Conservation (phyloP, 441 rosid species). For the Erodium trifolium region DNA sequence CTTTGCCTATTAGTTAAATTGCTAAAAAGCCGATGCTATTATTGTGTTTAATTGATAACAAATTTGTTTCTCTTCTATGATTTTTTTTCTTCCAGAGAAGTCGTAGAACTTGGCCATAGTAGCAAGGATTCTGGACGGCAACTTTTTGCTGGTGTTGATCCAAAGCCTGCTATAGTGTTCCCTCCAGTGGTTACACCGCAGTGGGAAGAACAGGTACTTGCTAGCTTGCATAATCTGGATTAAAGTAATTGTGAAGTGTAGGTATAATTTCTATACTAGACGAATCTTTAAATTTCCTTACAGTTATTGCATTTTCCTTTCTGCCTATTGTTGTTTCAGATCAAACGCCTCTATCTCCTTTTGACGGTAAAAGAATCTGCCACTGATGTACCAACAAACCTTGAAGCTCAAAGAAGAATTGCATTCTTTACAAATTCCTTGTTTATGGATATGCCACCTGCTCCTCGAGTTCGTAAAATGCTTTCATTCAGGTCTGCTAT, state of each 20-base stretch:
- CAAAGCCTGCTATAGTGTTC: constrained; percentile 73
- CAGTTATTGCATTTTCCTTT: constrained; percentile 9
- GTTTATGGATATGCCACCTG: constrained; percentile 94
- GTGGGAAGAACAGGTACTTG: constrained; percentile 98
- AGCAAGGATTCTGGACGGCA: constrained; percentile 91
- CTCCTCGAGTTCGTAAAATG: constrained; percentile 94
- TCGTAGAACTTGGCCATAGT: constrained; percentile 75
- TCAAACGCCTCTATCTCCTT: constrained; percentile 85
- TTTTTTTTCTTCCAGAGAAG: constrained; percentile 41
- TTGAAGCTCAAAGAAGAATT: constrained; percentile 95
- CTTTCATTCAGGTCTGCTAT: constrained; percentile 81
- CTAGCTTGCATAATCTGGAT: constrained; percentile 23
- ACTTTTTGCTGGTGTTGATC: constrained; percentile 82
- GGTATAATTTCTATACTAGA: not conserved
- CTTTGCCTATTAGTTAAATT: constrained; percentile 11
- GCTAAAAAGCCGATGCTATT: not conserved
- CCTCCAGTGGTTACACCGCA: constrained; percentile 76
- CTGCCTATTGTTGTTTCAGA: constrained; percentile 35
- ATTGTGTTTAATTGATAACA: not conserved
- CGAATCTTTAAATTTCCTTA: constrained; percentile 13
- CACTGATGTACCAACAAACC: constrained; percentile 80
- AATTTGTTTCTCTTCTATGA: constrained; percentile 6
- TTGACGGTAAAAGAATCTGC: constrained; percentile 94
- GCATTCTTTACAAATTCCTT: constrained; percentile 89
- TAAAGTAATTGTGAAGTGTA: constrained; percentile 6